A percentile compares a stretch with the other conserved stretches of the same genome.
phyloP scores from a whole-genome alignment of 306 rosid species.

The Prunus armeniaca region DNA sequence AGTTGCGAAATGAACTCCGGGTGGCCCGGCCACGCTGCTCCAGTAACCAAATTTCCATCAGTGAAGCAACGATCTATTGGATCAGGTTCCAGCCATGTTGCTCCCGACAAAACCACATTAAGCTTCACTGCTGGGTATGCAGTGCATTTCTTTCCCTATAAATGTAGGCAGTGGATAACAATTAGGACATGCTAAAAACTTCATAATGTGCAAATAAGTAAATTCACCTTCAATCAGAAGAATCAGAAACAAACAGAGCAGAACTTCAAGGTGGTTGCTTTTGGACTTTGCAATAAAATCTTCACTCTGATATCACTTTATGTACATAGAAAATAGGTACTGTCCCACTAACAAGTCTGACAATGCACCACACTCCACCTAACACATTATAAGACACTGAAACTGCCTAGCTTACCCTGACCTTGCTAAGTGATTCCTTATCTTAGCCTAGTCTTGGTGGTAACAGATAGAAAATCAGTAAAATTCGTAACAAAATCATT shows the following conservation, averaged over 20 bases:
- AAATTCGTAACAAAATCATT: not conserved
- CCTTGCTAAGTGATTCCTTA: too few relatives aligned
- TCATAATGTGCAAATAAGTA: not conserved
- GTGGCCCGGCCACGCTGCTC: constrained; percentile 88
- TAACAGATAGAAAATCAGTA: too few relatives aligned
- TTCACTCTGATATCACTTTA: not conserved
- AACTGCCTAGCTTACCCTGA: not conserved
- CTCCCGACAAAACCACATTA: constrained; percentile 64
- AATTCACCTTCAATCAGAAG: not conserved
- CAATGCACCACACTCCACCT: not conserved
- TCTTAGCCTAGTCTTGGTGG: not conserved
- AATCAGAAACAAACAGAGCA: not conserved
- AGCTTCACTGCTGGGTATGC: constrained; percentile 87
- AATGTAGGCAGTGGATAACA: not conserved
- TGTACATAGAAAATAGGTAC: not conserved
- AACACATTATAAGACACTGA: too few relatives aligned
- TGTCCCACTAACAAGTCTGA: not conserved
- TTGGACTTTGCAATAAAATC: too few relatives aligned
- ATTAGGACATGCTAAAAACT: not conserved
- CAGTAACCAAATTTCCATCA: constrained; percentile 79
- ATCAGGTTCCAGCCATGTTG: constrained; percentile 84
- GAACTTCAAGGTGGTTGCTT: not conserved
- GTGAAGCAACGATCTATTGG: constrained; percentile 85
- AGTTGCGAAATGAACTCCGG: constrained; percentile 85
- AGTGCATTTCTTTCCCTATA: constrained; percentile 83